Percentiles rank a stretch among this genome's conserved stretches.
Evolutionary conservation across 1,139 yeast genomes (phyloP).

Genomic region (Candida tropicalis): DNA sequence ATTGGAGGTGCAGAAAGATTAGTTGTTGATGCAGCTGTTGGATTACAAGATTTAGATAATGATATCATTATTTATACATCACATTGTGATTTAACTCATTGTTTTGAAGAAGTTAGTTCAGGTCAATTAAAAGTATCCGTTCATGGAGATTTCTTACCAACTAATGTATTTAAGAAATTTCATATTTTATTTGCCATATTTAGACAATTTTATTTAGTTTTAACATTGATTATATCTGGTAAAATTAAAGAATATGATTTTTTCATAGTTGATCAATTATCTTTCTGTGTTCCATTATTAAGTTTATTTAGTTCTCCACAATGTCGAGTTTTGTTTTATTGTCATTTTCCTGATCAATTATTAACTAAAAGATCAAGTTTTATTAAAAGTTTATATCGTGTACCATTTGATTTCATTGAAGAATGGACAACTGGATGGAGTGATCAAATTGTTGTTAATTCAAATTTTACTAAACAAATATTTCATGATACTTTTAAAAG

Average conservation of each 20-base stretch:
- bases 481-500: constrained; percentile 64
- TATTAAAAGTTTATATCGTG: constrained; percentile 66
- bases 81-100: constrained; percentile 82
- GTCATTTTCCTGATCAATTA: constrained; percentile 94
- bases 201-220: constrained; percentile 72
- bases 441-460: constrained; percentile 84
- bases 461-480: constrained; percentile 74
- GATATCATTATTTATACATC: constrained; percentile 77
- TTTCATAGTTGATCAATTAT: constrained; percentile 84
- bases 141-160: constrained; percentile 82
- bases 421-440: constrained; percentile 77
- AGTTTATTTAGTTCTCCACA: constrained; percentile 49
- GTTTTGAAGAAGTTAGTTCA: constrained; percentile 83
- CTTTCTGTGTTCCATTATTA: constrained; percentile 80
- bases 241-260: constrained; percentile 60
- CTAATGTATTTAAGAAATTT: constrained; percentile 63
- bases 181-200: constrained; percentile 82
- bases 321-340: constrained; percentile 69
- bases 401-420: constrained; percentile 82
- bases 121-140: constrained; percentile 64
- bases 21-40: constrained; percentile 93
- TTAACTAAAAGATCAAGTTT: constrained; percentile 61
- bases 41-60: constrained; percentile 72
- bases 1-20: constrained; percentile 97
- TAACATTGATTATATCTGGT: constrained; percentile 52